Evolutionary conservation across 176 grass and related monocot species (phyloP), one percentile per base, ranked within the genome.

Genomic region (Thalia dealbata): DNA sequence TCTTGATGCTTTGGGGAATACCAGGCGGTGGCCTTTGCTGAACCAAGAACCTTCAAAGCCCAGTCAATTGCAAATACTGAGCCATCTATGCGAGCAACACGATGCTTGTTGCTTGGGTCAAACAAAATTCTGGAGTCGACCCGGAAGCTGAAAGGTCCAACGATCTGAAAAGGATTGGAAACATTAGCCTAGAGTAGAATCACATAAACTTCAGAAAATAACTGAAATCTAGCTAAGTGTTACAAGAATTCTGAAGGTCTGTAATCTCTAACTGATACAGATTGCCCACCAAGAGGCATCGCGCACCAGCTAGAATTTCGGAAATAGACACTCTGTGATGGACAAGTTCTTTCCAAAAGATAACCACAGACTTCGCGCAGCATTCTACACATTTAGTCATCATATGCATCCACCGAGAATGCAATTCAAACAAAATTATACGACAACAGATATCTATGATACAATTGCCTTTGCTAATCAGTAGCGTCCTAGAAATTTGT

Each of bases 11-110:
- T 88, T 10, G 93, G 89, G 26, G 89, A 96, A 76, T 88, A 92
- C 93, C 93, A 97, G 42, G 85, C 81, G 35, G 89, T 97, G n/a
- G 95, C 95, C 73, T 91, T 97, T 66, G 95, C 95, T 58, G 95
- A 97, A 75, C 87, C 89, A 35, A 97, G 85, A 71, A 97, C 87
- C 70, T 88, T 91, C 27, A 97, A 84, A 77, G 95, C 95, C 89
- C 89, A 92, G 69, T 97, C 95, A 51, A 97, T 86, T 43, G 87
- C 95, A 15, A 86, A 90, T 14, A 97, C 67, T 0, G 90, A 83
- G 46, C 92, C 93, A 51, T 80, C 83, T n/a, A 92, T 32, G 16
- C 74, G 80, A 76, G 84, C 75, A 75, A 86, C 80, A 71, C 79
- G 65, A 61, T 84, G 71, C 23, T 52, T 75, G 3, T 83, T 74